phyloP scores from a whole-genome alignment of 2,329 filamentous ascomycete genomes.

The Plenodomus tracheiphilus region DNA sequence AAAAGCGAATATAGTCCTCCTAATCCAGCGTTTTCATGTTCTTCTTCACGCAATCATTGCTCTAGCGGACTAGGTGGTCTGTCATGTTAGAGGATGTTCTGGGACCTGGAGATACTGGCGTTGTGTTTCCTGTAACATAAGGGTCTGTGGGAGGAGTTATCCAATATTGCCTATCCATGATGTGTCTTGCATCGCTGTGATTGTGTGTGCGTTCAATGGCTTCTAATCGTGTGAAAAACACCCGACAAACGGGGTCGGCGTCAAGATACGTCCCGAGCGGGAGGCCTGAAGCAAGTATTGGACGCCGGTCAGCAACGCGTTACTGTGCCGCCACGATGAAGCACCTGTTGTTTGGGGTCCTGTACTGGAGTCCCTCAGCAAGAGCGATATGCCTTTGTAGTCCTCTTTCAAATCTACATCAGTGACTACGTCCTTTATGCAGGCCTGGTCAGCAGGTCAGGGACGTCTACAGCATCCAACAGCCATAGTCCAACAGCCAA shows the following conservation, averaged over 20 bases:
- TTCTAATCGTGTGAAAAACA: not conserved
- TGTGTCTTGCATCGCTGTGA: not conserved
- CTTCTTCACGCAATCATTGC: slow-evolving; percentile 16
- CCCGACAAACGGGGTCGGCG: not conserved
- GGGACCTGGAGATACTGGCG: slow-evolving; percentile 16
- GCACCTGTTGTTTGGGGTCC: slow-evolving; percentile 3
- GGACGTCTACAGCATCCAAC: too few relatives aligned
- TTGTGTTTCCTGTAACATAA: slow-evolving; percentile 19
- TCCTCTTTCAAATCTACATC: too few relatives aligned
- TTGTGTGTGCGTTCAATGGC: not conserved
- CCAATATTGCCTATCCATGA: slow-evolving; percentile 3
- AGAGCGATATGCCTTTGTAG: too few relatives aligned
- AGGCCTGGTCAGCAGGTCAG: too few relatives aligned
- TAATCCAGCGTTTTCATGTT: slow-evolving; percentile 26
- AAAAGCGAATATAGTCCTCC: slow-evolving; percentile 29
- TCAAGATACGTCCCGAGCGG: not conserved
- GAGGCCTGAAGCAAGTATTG: not conserved
- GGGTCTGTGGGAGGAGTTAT: slow-evolving; percentile 20
- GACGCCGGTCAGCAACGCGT: slow-evolving; percentile 2
- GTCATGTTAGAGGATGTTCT: slow-evolving; percentile 19
- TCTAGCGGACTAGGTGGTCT: slow-evolving; percentile 11
- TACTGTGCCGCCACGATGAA: slow-evolving; percentile 3
- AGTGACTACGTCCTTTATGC: too few relatives aligned
- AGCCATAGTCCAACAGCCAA: too few relatives aligned
- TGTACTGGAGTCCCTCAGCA: too few relatives aligned